These are phyloP conservation scores for Suillus variegatus DNA, from an alignment of 768 basidiomycete species.

Conservation along the genomic window DNA sequence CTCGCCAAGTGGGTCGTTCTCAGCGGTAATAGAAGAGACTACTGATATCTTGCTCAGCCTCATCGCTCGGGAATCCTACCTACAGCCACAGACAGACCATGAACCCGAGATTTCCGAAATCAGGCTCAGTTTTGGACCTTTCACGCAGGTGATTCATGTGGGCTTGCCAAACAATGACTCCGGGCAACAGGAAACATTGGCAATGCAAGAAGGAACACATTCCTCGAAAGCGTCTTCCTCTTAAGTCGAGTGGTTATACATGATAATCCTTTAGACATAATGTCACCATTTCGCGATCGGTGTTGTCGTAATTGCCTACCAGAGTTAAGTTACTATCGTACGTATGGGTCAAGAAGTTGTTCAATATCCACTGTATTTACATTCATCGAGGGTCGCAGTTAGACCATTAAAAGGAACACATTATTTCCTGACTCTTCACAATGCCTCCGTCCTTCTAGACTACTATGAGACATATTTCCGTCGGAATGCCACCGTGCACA, in stretches of 20 bases:
- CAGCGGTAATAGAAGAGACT: not conserved
- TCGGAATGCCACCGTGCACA: too few species aligned
- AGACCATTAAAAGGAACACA: too few species aligned
- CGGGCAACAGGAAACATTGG: not conserved
- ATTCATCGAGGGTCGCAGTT: too few species aligned
- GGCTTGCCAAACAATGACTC: not conserved
- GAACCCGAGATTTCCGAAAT: not conserved
- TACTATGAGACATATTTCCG: too few species aligned
- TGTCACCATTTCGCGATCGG: not conserved
- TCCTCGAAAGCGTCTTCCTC: not conserved
- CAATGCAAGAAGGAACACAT: not conserved
- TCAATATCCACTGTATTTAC: too few species aligned
- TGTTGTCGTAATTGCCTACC: not conserved
- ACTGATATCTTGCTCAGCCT: conserved; percentile 17
- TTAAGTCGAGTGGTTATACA: not conserved
- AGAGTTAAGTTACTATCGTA: too few species aligned
- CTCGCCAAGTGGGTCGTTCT: conserved; percentile 27
- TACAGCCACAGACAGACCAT: conserved; percentile 7
- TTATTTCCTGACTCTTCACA: too few species aligned
- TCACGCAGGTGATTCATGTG: not conserved
- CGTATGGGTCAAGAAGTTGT: not conserved
- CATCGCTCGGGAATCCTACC: conserved; percentile 30
- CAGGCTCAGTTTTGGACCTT: not conserved
- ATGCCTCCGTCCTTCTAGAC: too few species aligned
- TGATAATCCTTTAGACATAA: not conserved